A percentile compares a stretch with the other conserved stretches of the same genome.
Evolutionary conservation across 2,329 filamentous ascomycete species (phyloP).

Genomic region (Fusarium sp.): DNA sequence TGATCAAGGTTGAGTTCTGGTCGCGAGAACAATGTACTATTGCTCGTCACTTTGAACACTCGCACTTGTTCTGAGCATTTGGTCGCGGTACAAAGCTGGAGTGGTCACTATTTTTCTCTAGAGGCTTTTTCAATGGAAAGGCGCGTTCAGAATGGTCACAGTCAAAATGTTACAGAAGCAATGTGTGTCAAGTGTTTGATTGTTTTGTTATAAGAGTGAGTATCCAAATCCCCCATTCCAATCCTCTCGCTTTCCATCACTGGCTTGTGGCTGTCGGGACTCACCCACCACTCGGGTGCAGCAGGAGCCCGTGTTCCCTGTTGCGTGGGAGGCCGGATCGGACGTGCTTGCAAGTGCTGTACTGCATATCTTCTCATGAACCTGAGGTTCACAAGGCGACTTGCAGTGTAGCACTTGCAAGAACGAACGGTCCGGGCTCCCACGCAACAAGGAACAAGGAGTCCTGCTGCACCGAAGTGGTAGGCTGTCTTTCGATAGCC

Average conservation of each 20-base stretch:
- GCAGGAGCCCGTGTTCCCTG: not conserved
- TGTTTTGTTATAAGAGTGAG: conserved; percentile 8
- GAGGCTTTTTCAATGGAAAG: not conserved
- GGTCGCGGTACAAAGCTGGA: not conserved
- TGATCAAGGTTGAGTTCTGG: not conserved
- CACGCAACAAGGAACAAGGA: conserved; percentile 8
- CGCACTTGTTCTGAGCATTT: not conserved
- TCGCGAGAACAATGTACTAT: not conserved
- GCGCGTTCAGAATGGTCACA: not conserved
- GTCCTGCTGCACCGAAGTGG: not conserved
- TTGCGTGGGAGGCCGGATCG: not conserved
- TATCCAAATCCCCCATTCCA: not conserved
- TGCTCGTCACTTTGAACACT: not conserved
- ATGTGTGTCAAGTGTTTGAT: conserved; percentile 3
- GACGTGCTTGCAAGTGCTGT: conserved; percentile 28
- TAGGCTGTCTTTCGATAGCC: too few relatives aligned
- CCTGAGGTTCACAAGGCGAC: conserved; percentile 25
- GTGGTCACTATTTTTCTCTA: not conserved
- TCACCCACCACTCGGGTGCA: not conserved
- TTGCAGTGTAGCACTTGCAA: conserved; percentile 22
- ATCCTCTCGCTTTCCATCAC: not conserved
- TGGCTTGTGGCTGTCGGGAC: not conserved
- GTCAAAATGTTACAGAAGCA: not conserved
- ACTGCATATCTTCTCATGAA: conserved; percentile 12
- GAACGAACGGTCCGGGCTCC: not conserved